Conservation (phyloP, 208 protist genomes). For the Entamoeba dispar region DNA sequence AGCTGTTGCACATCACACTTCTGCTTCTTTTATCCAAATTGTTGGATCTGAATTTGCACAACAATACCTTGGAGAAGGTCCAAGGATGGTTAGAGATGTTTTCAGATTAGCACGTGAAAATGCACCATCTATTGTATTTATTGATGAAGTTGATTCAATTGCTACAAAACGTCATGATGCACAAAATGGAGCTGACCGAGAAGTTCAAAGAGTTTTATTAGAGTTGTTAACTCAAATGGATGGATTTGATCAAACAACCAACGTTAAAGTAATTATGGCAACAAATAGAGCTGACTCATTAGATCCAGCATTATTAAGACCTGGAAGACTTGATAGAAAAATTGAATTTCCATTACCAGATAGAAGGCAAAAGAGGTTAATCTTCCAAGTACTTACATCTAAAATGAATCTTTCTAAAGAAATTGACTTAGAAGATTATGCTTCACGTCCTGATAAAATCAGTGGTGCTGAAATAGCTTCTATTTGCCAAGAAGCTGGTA, state of each 20-base stretch:
- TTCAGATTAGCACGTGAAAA: conserved; percentile 14
- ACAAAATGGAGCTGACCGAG: conserved; percentile 20
- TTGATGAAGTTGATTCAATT: conserved; percentile 30
- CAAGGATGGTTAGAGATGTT: conserved; percentile 71
- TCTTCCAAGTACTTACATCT: conserved; percentile 61
- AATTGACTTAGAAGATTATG: conserved; percentile 28
- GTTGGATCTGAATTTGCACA: conserved; percentile 98
- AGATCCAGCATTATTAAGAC: conserved; percentile 21
- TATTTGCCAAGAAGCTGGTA: conserved; percentile 89
- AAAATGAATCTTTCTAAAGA: conserved; percentile 90
- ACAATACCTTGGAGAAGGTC: conserved; percentile 98
- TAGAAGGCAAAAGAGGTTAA: conserved; percentile 25
- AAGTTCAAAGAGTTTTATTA: conserved; percentile 28
- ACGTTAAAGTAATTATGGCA: conserved; percentile 27
- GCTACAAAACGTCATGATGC: conserved; percentile 27
- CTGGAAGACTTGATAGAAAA: conserved; percentile 24
- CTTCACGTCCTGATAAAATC: conserved; percentile 85
- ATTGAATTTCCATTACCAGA: conserved; percentile 32
- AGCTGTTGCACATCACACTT: conserved; percentile 93
- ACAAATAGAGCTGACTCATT: conserved; percentile 27
- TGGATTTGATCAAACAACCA: conserved; percentile 19
- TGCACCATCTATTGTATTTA: conserved; percentile 20
- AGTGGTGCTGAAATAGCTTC: conserved; percentile 87
- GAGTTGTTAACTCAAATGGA: conserved; percentile 32
- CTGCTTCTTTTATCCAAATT: conserved; percentile 83